A percentile compares a stretch with the other conserved stretches of the same genome.
phyloP scores from a whole-genome alignment of 257 asterid genomes.

The Petunia axillaris region DNA sequence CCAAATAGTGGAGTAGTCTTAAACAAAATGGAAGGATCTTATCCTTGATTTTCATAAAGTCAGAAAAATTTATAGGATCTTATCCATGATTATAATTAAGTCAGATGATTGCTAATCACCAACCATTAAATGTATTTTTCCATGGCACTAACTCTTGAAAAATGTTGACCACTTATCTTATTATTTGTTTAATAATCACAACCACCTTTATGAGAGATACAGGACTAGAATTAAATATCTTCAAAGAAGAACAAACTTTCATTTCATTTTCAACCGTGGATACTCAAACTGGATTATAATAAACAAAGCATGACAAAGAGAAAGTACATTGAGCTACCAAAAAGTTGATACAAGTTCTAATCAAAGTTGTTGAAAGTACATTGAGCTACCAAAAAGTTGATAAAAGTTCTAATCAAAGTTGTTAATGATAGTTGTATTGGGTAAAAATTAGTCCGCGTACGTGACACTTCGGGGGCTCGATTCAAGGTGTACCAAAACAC shows the following conservation, averaged over 20 bases:
- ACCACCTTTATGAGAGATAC: neutral
- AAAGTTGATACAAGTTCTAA: too few relatives aligned
- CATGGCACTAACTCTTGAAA: neutral
- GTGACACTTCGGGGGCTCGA: too few relatives aligned
- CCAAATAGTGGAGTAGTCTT: too few relatives aligned
- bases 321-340: too few relatives aligned
- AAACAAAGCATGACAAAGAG: too few relatives aligned
- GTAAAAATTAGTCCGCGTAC: too few relatives aligned
- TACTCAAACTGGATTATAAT: neutral
- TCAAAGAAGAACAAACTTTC: neutral
- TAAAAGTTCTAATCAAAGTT: conserved; percentile 22
- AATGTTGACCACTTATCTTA: neutral
- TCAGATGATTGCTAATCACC: too few relatives aligned
- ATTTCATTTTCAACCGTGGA: neutral
- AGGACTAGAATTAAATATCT: neutral
- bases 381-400: conserved; percentile 18
- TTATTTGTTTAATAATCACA: conserved; percentile 13
- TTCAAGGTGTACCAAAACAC: too few relatives aligned
- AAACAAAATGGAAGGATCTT: neutral
- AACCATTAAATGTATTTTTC: too few relatives aligned
- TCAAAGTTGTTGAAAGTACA: neutral
- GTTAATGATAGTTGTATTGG: neutral
- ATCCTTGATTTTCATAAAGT: too few relatives aligned
- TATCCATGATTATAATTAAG: too few relatives aligned
- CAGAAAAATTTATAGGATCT: too few relatives aligned